Evolutionary conservation across 371 early-diverging fungal species (phyloP).

Genomic region (Mycotypha africana): DNA sequence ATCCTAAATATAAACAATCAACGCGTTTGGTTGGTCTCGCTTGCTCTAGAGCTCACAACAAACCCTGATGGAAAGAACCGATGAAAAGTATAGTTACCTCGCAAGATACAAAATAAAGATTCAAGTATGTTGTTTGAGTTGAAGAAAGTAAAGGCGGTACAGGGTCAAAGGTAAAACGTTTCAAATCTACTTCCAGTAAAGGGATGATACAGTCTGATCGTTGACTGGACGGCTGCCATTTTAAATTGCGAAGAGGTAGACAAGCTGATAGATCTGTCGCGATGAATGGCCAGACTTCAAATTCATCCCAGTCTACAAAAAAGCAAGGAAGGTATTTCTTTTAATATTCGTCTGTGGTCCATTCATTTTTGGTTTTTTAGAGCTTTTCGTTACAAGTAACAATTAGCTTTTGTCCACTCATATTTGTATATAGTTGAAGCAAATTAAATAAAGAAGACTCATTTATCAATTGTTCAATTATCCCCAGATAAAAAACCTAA

Average conservation of each 20-base stretch:
- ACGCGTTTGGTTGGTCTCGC: background rate
- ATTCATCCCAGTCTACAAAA: constrained; percentile 66
- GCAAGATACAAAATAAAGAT: constrained; percentile 79
- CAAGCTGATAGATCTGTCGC: constrained; percentile 63
- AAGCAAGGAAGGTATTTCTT: background rate
- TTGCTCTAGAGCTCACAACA: too few relatives aligned
- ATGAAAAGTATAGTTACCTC: constrained; percentile 65
- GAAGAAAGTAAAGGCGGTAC: constrained; percentile 51
- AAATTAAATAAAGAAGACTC: too few relatives aligned
- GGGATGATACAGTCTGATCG: constrained; percentile 55
- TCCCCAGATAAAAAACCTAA: too few relatives aligned
- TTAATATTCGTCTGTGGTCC: background rate
- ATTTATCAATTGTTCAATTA: too few relatives aligned
- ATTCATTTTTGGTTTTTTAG: background rate
- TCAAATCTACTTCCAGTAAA: constrained; percentile 65
- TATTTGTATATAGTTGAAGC: too few relatives aligned
- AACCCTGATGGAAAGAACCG: too few relatives aligned
- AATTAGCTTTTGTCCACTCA: constrained; percentile 23
- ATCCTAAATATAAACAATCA: too few relatives aligned
- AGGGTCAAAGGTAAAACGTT: constrained; percentile 51
- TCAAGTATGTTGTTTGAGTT: constrained; percentile 65
- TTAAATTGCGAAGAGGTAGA: constrained; percentile 79
- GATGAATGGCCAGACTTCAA: constrained; percentile 72
- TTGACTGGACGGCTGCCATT: constrained; percentile 77
- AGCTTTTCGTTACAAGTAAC: constrained; percentile 17